Evolutionary conservation across 306 rosid genomes (phyloP), one percentile per base, ranked within the genome.

Genomic region (Trifolium dubium): DNA sequence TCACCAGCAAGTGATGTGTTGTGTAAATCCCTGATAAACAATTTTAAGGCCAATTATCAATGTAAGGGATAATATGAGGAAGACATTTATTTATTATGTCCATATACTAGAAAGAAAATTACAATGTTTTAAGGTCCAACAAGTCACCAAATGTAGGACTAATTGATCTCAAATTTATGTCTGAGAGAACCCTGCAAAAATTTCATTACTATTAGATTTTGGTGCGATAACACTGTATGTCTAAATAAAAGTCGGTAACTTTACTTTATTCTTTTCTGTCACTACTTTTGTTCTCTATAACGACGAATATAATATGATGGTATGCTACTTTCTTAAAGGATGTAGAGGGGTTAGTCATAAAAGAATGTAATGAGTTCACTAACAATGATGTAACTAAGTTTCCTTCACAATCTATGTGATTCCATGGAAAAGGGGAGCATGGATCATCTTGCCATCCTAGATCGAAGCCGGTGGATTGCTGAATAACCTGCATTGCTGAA

Each of bases 391-490:
- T 88, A 29, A 93, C 96, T 15, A 84, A 67, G 85, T 58, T 91
- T 88, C 91, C 94, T 88, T 93, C 91, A 67, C 98, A 93, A 71
- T 79, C 81, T 77, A 91, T 79, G 40, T 85, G 88, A 64, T 88
- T 82, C 98, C 97, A 93, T 53, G 87, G 84, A 3, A 34, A 77
- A 17, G 98, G 98, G 17, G 89, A 88, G 79, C 98, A 93, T 29
- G 98, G 98, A 81, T 93, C 98, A 79, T 89, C 98, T 80, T 89
- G 86, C 98, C 98, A 93, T 62, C 90, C 97, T 15, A 91, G 83
- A 75, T 91, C 93, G 77, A 88, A 82, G 30, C 97, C 96, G 51
- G 84, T 85, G 35, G 94, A 89, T 63, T 89, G 94, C 50, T 91
- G 92, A 80, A 93, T 89, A 77, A 91, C 91, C 67, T 85, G 87